Base-by-base conservation (phyloP, 345 rosid genomes). In the Viola odorata region DNA sequence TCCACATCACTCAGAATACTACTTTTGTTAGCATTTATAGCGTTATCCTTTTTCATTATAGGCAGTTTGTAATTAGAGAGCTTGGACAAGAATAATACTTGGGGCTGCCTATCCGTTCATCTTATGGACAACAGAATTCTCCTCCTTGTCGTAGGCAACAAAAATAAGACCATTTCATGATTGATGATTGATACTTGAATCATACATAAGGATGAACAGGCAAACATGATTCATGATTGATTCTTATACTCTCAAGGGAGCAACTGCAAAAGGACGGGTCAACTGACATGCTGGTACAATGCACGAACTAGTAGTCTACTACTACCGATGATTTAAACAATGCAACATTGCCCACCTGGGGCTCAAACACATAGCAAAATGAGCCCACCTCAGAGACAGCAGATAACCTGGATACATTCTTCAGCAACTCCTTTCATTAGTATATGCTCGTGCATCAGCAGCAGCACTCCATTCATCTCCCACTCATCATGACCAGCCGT, bases 251-350 rank as follows among this genome's bases (percentile, higher is more conserved):
- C 63, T 32, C 10, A 12, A 39, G 53, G 41, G 47, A 51, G 47
- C 64, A 47, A 23, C 41, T 48, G 37, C 38, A 51, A 55, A 10
- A 47, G 7, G 50, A 66, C 32, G 36, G 45, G 51, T 74, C 63
- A 65, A 41, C 74, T 41, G 53, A 68, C 12, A 57, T 52, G 45
- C 40, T 63, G 36, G 55, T 73, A 70, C 40, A 64, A 54, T 62
- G 67, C 69, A 73, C 57, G 61, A 58, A 42, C 12, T 40, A 8
- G 32, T 66, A 37, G 55, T 23, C 32, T 23, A 23, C 1, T 23
- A 23, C 75, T 60, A 70, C 45, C 41, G 17, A 38, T 45, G 12
- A 38, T 55, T 39, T 17, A 13, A 7, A 58, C 16, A 14, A 47
- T 47, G 17, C n/a, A 55, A 41, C 66, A 47, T 59, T 23, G 45